Evolutionary conservation across 2,329 filamentous ascomycete genomes (phyloP).

Genomic region (Chrysoporthe deuterocubensis): DNA sequence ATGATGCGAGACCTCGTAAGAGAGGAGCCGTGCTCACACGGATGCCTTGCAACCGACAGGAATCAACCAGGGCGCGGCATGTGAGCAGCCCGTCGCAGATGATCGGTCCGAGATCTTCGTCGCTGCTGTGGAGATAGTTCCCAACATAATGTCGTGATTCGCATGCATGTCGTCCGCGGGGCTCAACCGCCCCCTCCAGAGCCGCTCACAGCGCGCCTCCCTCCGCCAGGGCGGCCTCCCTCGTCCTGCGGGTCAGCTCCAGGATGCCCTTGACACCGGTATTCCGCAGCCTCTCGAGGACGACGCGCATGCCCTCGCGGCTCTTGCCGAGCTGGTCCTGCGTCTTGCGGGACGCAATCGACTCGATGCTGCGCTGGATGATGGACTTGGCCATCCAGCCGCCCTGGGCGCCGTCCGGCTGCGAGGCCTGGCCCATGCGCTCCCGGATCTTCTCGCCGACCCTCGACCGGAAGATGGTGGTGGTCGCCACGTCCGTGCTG

Average conservation of each 20-base stretch:
- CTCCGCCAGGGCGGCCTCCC: conserved; percentile 36
- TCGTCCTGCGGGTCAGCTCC: conserved; percentile 55
- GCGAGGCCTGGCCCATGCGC: conserved; percentile 50
- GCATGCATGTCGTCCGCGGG: not conserved
- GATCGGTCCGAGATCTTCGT: not conserved
- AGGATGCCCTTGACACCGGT: conserved; percentile 62
- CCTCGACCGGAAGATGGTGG: conserved; percentile 72
- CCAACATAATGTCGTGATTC: not conserved
- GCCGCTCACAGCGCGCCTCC: conserved; percentile 15
- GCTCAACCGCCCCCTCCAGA: not conserved
- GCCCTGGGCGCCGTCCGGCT: conserved; percentile 41
- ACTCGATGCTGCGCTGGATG: conserved; percentile 79
- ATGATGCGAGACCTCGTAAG: conserved; percentile 5
- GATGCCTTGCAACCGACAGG: not conserved
- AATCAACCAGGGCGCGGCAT: not conserved
- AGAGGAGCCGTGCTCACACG: not conserved
- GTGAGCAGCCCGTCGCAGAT: not conserved
- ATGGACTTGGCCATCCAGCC: conserved; percentile 48
- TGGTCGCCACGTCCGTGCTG: conserved; percentile 72
- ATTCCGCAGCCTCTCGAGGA: conserved; percentile 70
- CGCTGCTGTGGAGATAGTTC: too few species aligned
- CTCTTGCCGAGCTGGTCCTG: conserved; percentile 79
- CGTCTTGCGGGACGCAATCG: conserved; percentile 76
- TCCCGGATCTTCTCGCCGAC: conserved; percentile 71
- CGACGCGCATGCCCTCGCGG: conserved; percentile 81